A percentile compares a stretch with the other conserved stretches of the same genome.
These are phyloP conservation scores for Raffaelea deltoideospora DNA, from an alignment of 2,329 filamentous ascomycete genomes.

Conservation along the genomic window DNA sequence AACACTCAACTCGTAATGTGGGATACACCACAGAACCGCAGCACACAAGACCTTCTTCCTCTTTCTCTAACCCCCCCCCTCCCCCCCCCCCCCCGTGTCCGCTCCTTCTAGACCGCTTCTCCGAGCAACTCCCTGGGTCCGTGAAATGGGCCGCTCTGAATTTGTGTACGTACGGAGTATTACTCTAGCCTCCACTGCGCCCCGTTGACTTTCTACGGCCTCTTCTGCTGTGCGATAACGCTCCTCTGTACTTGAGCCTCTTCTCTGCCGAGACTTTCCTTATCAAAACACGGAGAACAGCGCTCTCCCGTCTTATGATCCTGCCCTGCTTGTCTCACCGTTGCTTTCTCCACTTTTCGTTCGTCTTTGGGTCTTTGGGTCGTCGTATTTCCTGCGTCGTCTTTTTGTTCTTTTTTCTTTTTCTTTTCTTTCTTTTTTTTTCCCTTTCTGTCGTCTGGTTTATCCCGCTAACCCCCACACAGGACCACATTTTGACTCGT, in stretches of 20 bases:
- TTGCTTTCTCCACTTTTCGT: too few species aligned
- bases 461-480: constrained; percentile 12
- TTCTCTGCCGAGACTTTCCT: too few species aligned
- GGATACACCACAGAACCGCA: neutral
- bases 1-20: too few species aligned
- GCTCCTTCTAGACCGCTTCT: constrained; percentile 4
- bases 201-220: neutral
- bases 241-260: too few species aligned
- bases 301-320: too few species aligned
- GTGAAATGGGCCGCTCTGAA: too few species aligned
- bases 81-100: neutral
- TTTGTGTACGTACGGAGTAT: too few species aligned
- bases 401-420: neutral
- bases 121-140: constrained; percentile 3
- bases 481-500: constrained; percentile 8
- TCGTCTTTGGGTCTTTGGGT: neutral
- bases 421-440: neutral
- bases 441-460: neutral
- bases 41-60: neutral
- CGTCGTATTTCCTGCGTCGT: neutral
- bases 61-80: neutral
- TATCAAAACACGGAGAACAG: too few species aligned
- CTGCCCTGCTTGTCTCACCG: too few species aligned
- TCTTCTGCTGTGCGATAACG: too few species aligned
- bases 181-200: neutral